A percentile compares a stretch with the other conserved stretches of the same genome.
phyloP scores from a whole-genome alignment of 345 rosid species.

The Eucalyptus sideroxylon region DNA sequence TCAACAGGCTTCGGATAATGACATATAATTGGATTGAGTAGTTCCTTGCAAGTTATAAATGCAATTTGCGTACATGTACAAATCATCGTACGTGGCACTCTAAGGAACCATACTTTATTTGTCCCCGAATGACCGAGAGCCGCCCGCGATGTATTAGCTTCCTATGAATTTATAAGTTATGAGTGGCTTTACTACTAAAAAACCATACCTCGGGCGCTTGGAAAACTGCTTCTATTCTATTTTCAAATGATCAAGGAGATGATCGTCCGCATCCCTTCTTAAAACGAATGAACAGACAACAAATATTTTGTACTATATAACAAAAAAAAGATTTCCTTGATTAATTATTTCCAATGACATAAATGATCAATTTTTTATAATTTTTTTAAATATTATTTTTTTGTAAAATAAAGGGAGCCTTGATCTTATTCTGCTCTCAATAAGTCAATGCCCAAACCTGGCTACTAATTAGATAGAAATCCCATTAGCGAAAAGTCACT shows the following conservation, averaged over 20 bases:
- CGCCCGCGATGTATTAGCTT: neutral
- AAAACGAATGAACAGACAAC: neutral
- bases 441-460: neutral
- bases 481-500: neutral
- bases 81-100: neutral
- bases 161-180: neutral
- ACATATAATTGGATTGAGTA: neutral
- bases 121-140: neutral
- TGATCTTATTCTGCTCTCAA: neutral
- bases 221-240: neutral
- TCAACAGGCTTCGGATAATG: neutral
- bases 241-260: neutral
- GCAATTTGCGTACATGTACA: neutral
- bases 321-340: accelerated
- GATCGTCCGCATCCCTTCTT: neutral
- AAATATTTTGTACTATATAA: neutral
- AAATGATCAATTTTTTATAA: neutral
- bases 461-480: neutral
- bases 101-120: neutral
- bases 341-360: no score
- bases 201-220: neutral
- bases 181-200: neutral
- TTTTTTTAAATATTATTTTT: neutral
- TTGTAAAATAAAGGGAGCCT: neutral
- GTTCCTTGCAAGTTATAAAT: neutral